phyloP scores from a whole-genome alignment of 2,329 filamentous ascomycete species.

The Ambrosiella xylebori region DNA sequence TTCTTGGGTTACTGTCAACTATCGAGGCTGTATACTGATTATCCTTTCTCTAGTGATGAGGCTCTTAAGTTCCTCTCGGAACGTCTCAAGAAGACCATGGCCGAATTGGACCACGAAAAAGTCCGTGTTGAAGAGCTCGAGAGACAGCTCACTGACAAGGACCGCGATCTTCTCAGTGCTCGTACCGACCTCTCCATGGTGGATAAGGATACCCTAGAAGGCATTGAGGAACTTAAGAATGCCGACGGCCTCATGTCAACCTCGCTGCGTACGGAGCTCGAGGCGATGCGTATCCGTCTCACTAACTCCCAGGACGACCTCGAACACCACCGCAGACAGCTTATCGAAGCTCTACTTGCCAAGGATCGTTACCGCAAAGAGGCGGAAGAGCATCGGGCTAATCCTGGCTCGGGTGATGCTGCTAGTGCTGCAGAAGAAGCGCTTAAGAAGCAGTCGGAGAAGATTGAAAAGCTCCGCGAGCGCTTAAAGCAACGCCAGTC shows the following conservation, averaged over 20 bases:
- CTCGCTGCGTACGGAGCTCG: constrained; percentile 41
- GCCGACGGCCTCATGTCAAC: constrained; percentile 41
- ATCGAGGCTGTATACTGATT: background rate
- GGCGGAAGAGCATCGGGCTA: constrained; percentile 26
- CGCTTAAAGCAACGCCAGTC: constrained; percentile 39
- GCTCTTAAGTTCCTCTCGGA: constrained; percentile 20
- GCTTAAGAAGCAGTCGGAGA: constrained; percentile 29
- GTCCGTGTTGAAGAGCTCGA: constrained; percentile 28
- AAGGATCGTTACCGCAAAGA: constrained; percentile 43
- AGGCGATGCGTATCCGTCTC: constrained; percentile 34
- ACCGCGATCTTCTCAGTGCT: constrained; percentile 36
- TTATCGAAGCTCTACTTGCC: constrained; percentile 40
- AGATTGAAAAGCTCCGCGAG: constrained; percentile 39
- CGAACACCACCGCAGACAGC: constrained; percentile 40
- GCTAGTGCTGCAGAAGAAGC: constrained; percentile 19
- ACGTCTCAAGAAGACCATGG: constrained; percentile 26
- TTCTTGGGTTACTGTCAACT: background rate
- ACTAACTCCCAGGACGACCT: constrained; percentile 32
- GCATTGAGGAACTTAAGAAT: constrained; percentile 40
- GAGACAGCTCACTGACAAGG: constrained; percentile 32
- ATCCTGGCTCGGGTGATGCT: constrained; percentile 21
- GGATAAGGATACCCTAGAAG: constrained; percentile 35
- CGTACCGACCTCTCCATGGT: constrained; percentile 37
- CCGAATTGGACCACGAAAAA: constrained; percentile 31
- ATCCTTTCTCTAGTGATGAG: constrained; percentile 9